Evolutionary conservation across 495 filamentous ascomycete species (phyloP).

Genomic region (Tetracladium marchalianum): DNA sequence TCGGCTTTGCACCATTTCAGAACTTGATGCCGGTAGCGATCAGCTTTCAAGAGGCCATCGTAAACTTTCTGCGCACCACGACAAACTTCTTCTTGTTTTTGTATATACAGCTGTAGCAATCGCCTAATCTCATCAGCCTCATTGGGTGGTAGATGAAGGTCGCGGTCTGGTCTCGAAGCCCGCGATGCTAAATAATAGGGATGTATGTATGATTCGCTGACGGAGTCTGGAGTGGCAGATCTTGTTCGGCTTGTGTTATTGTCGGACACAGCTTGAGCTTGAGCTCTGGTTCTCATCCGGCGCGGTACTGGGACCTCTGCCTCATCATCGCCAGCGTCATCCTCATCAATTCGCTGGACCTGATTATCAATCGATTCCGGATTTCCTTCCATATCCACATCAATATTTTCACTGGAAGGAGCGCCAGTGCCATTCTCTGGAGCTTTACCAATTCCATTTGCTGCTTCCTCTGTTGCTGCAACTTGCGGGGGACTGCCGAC

Average conservation of each 20-base stretch:
- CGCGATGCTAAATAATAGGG: constrained; percentile 74
- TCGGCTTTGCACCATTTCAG: constrained; percentile 82
- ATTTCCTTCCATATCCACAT: constrained; percentile 8
- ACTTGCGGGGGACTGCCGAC: background rate
- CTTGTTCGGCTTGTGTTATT: constrained; percentile 26
- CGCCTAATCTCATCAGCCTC: constrained; percentile 88
- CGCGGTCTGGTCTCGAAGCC: constrained; percentile 60
- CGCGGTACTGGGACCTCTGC: constrained; percentile 29
- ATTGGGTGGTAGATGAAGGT: constrained; percentile 65
- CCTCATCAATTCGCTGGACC: constrained; percentile 29
- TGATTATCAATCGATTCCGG: constrained; percentile 10
- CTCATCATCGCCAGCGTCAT: constrained; percentile 12
- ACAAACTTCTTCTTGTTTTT: constrained; percentile 92
- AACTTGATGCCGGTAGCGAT: constrained; percentile 69
- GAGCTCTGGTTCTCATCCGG: constrained; percentile 62
- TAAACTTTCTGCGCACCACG: constrained; percentile 70
- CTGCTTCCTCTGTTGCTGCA: too few relatives aligned
- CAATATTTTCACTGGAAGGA: background rate
- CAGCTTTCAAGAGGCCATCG: constrained; percentile 63
- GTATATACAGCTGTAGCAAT: constrained; percentile 74
- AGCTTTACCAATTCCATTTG: background rate
- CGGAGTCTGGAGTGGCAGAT: constrained; percentile 37
- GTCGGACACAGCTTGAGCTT: constrained; percentile 42
- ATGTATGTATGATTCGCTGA: constrained; percentile 52
- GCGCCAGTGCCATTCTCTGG: background rate